These are phyloP conservation scores for Ustilago sp. DNA, from an alignment of 1,284 basidiomycete species.

Conservation along the genomic window DNA sequence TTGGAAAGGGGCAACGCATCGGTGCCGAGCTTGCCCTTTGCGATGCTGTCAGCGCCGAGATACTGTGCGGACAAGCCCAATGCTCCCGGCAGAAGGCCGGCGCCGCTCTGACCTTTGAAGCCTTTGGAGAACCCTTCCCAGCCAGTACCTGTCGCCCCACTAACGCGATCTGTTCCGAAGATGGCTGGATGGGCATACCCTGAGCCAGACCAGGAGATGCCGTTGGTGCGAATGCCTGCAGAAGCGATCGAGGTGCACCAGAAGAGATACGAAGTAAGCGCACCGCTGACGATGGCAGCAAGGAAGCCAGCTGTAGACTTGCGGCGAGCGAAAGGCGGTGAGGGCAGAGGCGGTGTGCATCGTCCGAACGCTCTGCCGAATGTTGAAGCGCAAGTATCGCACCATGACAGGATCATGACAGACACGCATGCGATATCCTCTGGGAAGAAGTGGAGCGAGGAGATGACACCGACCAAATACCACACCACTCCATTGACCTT, in stretches of 20 bases:
- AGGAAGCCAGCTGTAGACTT: slow-evolving; percentile 91
- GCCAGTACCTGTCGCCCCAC: slow-evolving; percentile 49
- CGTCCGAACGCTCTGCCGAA: slow-evolving; percentile 87
- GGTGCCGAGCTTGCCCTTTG: slow-evolving; percentile 39
- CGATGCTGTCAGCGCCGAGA: slow-evolving; percentile 32
- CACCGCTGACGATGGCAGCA: slow-evolving; percentile 84
- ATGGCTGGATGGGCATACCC: slow-evolving; percentile 47
- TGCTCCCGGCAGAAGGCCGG: slow-evolving; percentile 30
- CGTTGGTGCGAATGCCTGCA: slow-evolving; percentile 49
- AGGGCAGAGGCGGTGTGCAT: slow-evolving; percentile 80
- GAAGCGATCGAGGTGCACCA: slow-evolving; percentile 74
- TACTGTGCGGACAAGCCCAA: slow-evolving; percentile 37
- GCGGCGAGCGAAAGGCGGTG: slow-evolving; percentile 81
- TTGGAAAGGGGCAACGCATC: slow-evolving; percentile 30
- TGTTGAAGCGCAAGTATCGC: slow-evolving; percentile 93
- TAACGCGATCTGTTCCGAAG: slow-evolving; percentile 56
- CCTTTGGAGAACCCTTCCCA: slow-evolving; percentile 53
- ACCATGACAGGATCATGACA: slow-evolving; percentile 81
- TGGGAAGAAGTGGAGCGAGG: slow-evolving; percentile 77
- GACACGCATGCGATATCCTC: slow-evolving; percentile 67
- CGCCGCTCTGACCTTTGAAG: slow-evolving; percentile 39
- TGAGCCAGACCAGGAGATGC: slow-evolving; percentile 60
- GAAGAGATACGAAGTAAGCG: slow-evolving; percentile 80
- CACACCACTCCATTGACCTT: slow-evolving; percentile 82
- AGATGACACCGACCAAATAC: slow-evolving; percentile 92